Evolutionary conservation across 768 basidiomycete species (phyloP).

Genomic region (Termitomyces sp.): DNA sequence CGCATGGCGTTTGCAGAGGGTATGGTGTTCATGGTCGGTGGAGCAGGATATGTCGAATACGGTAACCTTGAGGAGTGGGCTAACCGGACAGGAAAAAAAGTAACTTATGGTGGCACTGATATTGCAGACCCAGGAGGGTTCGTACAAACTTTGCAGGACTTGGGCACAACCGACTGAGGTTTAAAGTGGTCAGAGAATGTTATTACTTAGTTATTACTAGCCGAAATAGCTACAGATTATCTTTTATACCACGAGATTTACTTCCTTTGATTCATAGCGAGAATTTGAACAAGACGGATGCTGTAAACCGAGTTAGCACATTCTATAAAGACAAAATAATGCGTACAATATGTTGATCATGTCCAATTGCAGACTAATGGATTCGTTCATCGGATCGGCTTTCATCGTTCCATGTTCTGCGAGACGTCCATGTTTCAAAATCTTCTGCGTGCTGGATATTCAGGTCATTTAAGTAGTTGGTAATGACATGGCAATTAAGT

Average conservation of each 20-base stretch:
- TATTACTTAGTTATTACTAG: constrained; percentile 12
- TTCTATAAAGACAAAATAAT: constrained; percentile 15
- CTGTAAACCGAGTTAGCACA: constrained; percentile 28
- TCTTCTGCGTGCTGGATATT: constrained; percentile 70
- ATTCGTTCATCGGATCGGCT: constrained; percentile 73
- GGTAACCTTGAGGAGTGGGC: constrained; percentile 97
- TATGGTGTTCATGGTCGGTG: constrained; percentile 92
- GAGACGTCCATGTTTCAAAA: constrained; percentile 69
- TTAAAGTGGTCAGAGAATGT: not conserved
- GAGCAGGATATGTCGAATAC: constrained; percentile 96
- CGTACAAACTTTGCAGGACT: constrained; percentile 59
- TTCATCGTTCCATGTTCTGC: constrained; percentile 63
- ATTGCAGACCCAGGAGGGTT: constrained; percentile 89
- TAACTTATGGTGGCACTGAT: constrained; percentile 96
- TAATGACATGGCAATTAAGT: not conserved
- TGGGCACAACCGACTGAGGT: constrained; percentile 38
- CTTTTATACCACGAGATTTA: constrained; percentile 12
- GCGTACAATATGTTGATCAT: constrained; percentile 70
- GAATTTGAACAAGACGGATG: constrained; percentile 76
- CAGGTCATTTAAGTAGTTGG: constrained; percentile 1
- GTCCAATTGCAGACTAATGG: constrained; percentile 75
- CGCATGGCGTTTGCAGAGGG: constrained; percentile 83
- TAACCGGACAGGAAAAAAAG: constrained; percentile 68
- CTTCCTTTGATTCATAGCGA: constrained; percentile 59
- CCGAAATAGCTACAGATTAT: not conserved